Percentiles rank a stretch among this genome's conserved stretches.
phyloP scores from a whole-genome alignment of 2,329 filamentous ascomycete species.

The Trichoderma sp. region DNA sequence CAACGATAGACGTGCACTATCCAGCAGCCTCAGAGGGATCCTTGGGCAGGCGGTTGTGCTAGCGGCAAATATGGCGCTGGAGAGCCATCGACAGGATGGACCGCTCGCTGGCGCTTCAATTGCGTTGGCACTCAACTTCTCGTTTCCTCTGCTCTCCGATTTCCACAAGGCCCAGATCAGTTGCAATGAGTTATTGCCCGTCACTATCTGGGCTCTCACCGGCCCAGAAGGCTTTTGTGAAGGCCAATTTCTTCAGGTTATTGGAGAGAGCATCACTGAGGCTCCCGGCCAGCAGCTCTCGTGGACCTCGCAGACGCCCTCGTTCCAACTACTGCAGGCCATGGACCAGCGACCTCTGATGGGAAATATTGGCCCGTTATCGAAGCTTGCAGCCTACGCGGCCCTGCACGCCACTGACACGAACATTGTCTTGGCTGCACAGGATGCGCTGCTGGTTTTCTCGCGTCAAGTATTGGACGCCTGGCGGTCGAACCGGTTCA shows the following conservation, averaged over 20 bases:
- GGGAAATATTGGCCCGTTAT: constrained; percentile 64
- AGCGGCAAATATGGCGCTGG: constrained; percentile 74
- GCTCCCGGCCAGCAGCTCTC: constrained; percentile 45
- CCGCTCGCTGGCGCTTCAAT: constrained; percentile 51
- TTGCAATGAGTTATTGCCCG: constrained; percentile 68
- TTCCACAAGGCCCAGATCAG: constrained; percentile 58
- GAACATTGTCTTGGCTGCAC: constrained; percentile 45
- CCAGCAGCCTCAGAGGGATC: constrained; percentile 60
- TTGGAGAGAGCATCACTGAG: constrained; percentile 66
- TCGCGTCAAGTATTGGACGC: constrained; percentile 63
- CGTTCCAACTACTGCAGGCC: constrained; percentile 57
- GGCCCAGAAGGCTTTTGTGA: constrained; percentile 72
- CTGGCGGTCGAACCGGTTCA: constrained; percentile 74
- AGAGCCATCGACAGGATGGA: constrained; percentile 41
- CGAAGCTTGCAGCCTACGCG: constrained; percentile 63
- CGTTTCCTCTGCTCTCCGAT: constrained; percentile 69
- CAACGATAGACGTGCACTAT: constrained; percentile 62
- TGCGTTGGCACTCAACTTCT: constrained; percentile 71
- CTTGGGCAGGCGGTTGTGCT: constrained; percentile 72
- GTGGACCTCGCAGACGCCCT: constrained; percentile 63
- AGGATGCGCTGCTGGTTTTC: constrained; percentile 67
- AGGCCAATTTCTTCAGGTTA: constrained; percentile 69
- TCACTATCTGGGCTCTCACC: constrained; percentile 65
- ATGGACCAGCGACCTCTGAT: constrained; percentile 62
- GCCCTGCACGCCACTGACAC: constrained; percentile 54